Evolutionary conservation across 371 early-diverging fungal genomes (phyloP).

Genomic region (Syncephalis fuscata): DNA sequence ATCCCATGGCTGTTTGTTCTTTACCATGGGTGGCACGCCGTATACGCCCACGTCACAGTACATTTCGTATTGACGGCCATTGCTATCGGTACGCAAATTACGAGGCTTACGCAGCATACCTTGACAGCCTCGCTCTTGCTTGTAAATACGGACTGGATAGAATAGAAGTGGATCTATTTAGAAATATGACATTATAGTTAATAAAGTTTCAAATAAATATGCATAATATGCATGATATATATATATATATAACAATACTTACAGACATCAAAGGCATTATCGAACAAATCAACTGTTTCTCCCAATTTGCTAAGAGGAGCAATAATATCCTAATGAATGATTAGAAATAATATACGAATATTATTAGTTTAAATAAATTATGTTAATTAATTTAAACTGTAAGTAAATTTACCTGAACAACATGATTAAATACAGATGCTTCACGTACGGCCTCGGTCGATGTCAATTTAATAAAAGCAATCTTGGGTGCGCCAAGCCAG

Average conservation of each 20-base stretch:
- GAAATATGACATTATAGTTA: too few species aligned
- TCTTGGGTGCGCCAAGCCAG: constrained; percentile 20
- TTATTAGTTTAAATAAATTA: too few species aligned
- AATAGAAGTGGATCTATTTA: constrained; percentile 16
- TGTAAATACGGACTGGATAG: constrained; percentile 13
- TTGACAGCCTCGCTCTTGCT: constrained; percentile 3
- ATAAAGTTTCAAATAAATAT: too few species aligned
- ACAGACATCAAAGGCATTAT: constrained; percentile 15
- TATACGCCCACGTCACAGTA: constrained; percentile 13
- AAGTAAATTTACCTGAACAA: constrained; percentile 10
- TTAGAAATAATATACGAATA: too few species aligned
- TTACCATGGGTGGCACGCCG: constrained; percentile 8
- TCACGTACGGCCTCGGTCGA: constrained; percentile 13
- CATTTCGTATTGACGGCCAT: constrained; percentile 6
- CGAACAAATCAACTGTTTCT: constrained; percentile 14
- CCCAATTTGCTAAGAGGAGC: constrained; percentile 15
- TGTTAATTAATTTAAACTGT: too few species aligned
- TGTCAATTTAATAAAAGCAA: constrained; percentile 17
- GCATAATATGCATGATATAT: too few species aligned
- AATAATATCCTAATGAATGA: constrained; percentile 11
- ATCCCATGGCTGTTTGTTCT: constrained; percentile 6
- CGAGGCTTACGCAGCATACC: constrained; percentile 5
- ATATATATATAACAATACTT: too few species aligned
- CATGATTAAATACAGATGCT: constrained; percentile 13
- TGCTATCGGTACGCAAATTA: background rate